Base-by-base conservation (phyloP, 495 filamentous ascomycete species). In the Ascodesmis nigricans region DNA sequence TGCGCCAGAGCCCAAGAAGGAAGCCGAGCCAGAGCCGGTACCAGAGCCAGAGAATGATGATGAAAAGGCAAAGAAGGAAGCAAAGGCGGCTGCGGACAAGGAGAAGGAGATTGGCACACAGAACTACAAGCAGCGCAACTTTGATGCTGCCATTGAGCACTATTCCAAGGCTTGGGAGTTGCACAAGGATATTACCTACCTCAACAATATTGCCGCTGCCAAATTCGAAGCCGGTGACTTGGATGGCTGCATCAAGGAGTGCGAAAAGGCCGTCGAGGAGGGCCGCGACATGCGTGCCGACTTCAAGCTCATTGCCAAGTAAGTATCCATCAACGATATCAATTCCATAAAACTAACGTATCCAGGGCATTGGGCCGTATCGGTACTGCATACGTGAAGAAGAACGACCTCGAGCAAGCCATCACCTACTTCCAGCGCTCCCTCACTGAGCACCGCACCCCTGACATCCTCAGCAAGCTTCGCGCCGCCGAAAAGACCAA, bases 241-340 rank as follows among this genome's bases (percentile, higher is more conserved):
- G 53, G 63, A 91, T 49, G 75, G 71, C 19, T 68, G 75, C 46
- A 81, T 99, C 42, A 75, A 82, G 39, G 62, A 69, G 20, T 95
- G 87, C 59, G 68, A 80, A 46, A 70, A 75, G 56, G 87, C 87
- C 6, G 69, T 91, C 32, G 77, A 91, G 50, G 74, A 92, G 56
- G 87, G 83, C 38, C 67, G 90, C 29, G 65, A 75, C 34, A 64
- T 80, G 32, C 71, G 80, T 21, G 78, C 84, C 35, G 90, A 95
- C 58, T 99, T 95, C 62, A 95, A 95, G 66, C 62, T 77, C 41
- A 78, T 95, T 47, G 87, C 87, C 49, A 97, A 95, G 71, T 81
- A 62, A 36, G 55, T 46, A 29, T 21, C 21, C 5, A 1, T 3
- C 21, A 21, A 33, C 9, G 4, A 28, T 20, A 14, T 17, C 15